These are phyloP conservation scores for Fusarium sambucinum DNA, from an alignment of 2,329 filamentous ascomycete genomes.

Conservation along the genomic window DNA sequence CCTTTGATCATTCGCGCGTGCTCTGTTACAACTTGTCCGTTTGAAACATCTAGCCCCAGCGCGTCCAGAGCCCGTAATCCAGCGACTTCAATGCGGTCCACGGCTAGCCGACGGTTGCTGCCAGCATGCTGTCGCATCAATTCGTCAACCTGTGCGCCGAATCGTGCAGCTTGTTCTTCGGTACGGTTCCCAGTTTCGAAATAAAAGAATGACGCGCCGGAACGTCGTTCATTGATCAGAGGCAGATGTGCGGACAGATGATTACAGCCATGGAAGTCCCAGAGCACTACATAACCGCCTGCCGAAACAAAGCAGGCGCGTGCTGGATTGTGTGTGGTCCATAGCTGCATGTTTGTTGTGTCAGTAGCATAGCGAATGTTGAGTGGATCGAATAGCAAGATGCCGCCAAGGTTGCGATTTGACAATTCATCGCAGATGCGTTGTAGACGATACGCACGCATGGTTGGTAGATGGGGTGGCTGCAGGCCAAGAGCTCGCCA, in stretches of 20 bases:
- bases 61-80: neutral
- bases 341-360: neutral
- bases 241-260: neutral
- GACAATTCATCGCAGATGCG: neutral
- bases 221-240: neutral
- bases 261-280: neutral
- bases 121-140: neutral
- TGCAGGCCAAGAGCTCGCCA: neutral
- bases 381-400: neutral
- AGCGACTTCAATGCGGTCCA: neutral
- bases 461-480: neutral
- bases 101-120: neutral
- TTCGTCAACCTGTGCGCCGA: neutral
- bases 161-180: neutral
- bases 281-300: neutral
- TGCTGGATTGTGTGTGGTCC: neutral
- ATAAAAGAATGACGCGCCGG: constrained; percentile 1
- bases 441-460: neutral
- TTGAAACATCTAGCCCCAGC: neutral
- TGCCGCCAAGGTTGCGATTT: neutral
- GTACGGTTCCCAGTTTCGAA: neutral
- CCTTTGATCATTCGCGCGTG: constrained; percentile 4
- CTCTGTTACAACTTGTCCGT: neutral
- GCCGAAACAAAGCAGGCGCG: neutral
- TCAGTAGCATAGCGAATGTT: constrained; percentile 7